Evolutionary conservation across 257 asterid genomes (phyloP).

Genomic region (Ilex asprella): DNA sequence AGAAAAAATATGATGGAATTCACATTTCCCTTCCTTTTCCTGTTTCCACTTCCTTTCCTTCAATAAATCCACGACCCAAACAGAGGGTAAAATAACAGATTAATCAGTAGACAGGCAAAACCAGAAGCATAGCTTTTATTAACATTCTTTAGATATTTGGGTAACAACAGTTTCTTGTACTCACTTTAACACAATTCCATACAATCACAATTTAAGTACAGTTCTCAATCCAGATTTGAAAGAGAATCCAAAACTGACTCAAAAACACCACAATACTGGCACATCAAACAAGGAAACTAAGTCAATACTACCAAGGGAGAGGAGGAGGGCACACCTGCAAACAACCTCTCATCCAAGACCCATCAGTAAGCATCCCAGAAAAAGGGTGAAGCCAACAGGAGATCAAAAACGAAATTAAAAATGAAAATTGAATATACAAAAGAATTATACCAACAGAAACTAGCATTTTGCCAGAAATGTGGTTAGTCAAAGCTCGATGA

Average conservation of each 20-base stretch:
- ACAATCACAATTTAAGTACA: conserved; percentile 7
- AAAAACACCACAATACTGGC: conserved; percentile 11
- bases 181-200: background rate
- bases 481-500: conserved; percentile 85
- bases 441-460: conserved; percentile 19
- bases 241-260: conserved; percentile 9
- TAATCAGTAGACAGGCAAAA: no score
- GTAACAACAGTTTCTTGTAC: background rate
- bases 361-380: conserved; percentile 7
- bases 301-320: conserved; percentile 30
- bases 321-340: conserved; percentile 77
- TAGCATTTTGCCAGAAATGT: conserved; percentile 10
- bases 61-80: no score
- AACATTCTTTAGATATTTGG: no score
- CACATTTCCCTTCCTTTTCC: no score
- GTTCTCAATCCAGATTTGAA: conserved; percentile 16
- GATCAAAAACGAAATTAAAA: background rate
- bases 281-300: conserved; percentile 14
- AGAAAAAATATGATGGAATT: no score
- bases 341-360: conserved; percentile 91
- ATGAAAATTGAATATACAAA: conserved; percentile 9
- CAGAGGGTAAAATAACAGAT: no score
- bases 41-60: no score
- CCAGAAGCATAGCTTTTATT: no score
- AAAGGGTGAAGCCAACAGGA: background rate